phyloP scores from a whole-genome alignment of 2,329 filamentous ascomycete genomes.

The Dactylellina parvicollis region DNA sequence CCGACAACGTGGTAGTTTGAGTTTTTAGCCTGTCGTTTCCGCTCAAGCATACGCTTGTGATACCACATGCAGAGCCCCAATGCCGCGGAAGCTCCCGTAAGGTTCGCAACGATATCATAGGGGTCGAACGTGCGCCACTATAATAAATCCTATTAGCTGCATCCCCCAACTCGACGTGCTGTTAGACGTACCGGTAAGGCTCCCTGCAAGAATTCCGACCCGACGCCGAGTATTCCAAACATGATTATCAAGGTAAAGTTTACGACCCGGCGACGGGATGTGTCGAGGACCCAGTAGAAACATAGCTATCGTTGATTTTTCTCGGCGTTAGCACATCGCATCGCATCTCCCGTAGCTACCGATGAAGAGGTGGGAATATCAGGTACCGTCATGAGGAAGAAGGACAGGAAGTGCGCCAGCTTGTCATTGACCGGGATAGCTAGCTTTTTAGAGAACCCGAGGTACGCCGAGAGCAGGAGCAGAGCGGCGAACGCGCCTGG shows the following conservation, averaged over 20 bases:
- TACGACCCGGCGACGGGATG: conserved; percentile 81
- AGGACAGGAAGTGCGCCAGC: conserved; percentile 82
- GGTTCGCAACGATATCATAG: conserved; percentile 87
- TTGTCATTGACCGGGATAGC: conserved; percentile 81
- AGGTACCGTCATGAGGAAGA: conserved; percentile 83
- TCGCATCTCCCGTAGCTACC: background rate
- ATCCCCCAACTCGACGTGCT: background rate
- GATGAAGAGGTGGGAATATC: background rate
- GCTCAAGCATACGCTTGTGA: conserved; percentile 92
- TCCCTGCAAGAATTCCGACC: conserved; percentile 79
- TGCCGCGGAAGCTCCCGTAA: conserved; percentile 78
- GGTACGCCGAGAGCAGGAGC: conserved; percentile 78
- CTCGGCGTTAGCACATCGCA: background rate
- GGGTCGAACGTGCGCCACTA: conserved; percentile 73
- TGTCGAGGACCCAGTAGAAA: conserved; percentile 73
- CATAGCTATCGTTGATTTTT: conserved; percentile 22
- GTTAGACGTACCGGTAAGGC: conserved; percentile 66
- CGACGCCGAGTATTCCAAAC: conserved; percentile 66
- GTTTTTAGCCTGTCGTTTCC: conserved; percentile 65
- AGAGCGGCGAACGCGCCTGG: conserved; percentile 62
- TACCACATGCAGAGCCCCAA: conserved; percentile 86
- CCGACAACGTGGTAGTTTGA: conserved; percentile 56
- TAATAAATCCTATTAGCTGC: conserved; percentile 54
- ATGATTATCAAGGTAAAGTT: conserved; percentile 83
- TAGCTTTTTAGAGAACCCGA: conserved; percentile 74